Base-by-base conservation (phyloP, 148 eudicot species). In the Salicornia ramosissima region DNA sequence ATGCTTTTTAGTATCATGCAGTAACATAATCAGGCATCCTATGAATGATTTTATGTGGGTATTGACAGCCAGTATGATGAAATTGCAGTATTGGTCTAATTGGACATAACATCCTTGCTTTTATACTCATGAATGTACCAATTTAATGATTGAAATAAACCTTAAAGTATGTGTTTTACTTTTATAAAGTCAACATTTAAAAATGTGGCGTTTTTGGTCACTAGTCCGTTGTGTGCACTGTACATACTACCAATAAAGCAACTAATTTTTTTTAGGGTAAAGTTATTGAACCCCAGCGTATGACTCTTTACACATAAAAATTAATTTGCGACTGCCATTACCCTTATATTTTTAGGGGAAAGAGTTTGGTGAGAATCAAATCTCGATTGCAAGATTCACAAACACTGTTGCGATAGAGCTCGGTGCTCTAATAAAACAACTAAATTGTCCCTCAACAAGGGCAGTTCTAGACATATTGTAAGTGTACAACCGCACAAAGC, bases 141-240 rank as follows among this genome's bases (percentile, higher is more conserved):
- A 28, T 51, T 45, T 11, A 67, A 72, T 77, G 72, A 77, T 72
- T 77, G 80, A 72, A 51, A 34, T 18, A 10, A 21, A n/a, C 54
- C 55, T 54, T 28, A 40, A 40, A 7, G 7, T 45, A 71, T 39
- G n/a, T 71, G 52, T 66, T 67, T 67, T 71, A 59, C 59, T 12
- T 13, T 51, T 10, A 13, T 67, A 52, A 72, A 78, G 80, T 78
- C 80, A 78, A 78, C 77, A 72, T 68, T 33, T 71, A n/a, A n/a
- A n/a, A n/a, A n/a, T n/a, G 50, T 71, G 70, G 52, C 56, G 51
- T 68, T 50, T 25, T 68, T 71, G 21, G 29, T 43, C 29, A 64
- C 75, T n/a, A 34, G 29, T 53, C 28, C 12, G 10, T 22, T 22
- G 10, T 53, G 4, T n/a, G n/a, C n/a, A n/a, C n/a, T n/a, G n/a